Evolutionary conservation across 2,329 filamentous ascomycete genomes (phyloP).

Genomic region (Gaeumannomyces sp.): DNA sequence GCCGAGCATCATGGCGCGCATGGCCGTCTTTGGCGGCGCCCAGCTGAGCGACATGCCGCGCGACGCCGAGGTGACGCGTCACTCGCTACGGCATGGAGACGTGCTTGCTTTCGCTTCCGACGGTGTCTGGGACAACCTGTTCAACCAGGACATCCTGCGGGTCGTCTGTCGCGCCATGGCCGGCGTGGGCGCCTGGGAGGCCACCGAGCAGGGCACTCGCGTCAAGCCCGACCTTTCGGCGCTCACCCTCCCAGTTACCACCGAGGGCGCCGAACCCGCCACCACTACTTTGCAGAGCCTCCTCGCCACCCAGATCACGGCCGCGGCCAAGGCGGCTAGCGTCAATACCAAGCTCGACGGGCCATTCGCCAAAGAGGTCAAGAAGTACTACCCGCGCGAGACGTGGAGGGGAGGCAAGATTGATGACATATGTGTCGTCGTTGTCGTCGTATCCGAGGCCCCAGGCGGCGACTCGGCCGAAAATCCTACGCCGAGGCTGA

Average conservation of each 20-base stretch:
- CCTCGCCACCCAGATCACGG: slow-evolving; percentile 72
- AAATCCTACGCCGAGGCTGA: slow-evolving; percentile 19
- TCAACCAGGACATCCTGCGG: slow-evolving; percentile 79
- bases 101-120: slow-evolving; percentile 92
- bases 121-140: slow-evolving; percentile 93
- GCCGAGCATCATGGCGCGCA: slow-evolving; percentile 68
- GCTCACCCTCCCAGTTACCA: slow-evolving; percentile 10
- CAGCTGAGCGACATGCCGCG: slow-evolving; percentile 77
- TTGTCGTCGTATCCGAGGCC: slow-evolving; percentile 69
- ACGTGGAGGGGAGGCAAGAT: slow-evolving; percentile 88
- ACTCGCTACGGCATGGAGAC: slow-evolving; percentile 79
- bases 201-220: slow-evolving; percentile 53
- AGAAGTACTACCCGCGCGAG: slow-evolving; percentile 79
- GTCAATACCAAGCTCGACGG: slow-evolving; percentile 76
- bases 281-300: slow-evolving; percentile 64
- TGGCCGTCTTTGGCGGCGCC: slow-evolving; percentile 74
- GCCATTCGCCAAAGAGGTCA: slow-evolving; percentile 91
- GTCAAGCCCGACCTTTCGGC: slow-evolving; percentile 54
- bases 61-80: slow-evolving; percentile 73
- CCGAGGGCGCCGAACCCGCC: slow-evolving; percentile 34
- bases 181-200: slow-evolving; percentile 65
- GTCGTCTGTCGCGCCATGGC: slow-evolving; percentile 75
- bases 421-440: slow-evolving; percentile 88
- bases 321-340: slow-evolving; percentile 79
- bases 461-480: slow-evolving; percentile 13